A percentile compares a stretch with the other conserved stretches of the same genome.
Evolutionary conservation across 2,329 filamentous ascomycete species (phyloP).

Genomic region (Cryphonectria carpinicola): DNA sequence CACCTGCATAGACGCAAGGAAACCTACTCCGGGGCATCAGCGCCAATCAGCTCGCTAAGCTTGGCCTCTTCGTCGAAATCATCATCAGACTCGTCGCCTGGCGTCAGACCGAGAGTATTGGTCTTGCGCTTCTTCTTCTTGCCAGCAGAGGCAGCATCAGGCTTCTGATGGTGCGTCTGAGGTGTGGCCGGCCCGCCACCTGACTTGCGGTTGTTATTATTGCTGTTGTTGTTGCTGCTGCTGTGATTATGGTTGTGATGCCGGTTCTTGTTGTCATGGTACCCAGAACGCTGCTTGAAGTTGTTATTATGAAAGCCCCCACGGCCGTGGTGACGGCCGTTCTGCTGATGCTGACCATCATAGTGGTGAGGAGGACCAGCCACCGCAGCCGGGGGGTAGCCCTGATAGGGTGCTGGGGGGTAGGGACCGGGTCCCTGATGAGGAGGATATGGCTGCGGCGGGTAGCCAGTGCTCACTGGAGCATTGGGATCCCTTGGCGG

Average conservation of each 20-base stretch:
- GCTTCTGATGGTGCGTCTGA: conserved; percentile 49
- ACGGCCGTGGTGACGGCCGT: conserved; percentile 43
- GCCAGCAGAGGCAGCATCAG: conserved; percentile 53
- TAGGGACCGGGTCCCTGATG: conserved; percentile 34
- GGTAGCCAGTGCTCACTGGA: conserved; percentile 50
- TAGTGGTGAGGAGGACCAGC: conserved; percentile 34
- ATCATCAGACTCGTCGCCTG: conserved; percentile 67
- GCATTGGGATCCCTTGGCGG: conserved; percentile 46
- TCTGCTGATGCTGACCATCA: conserved; percentile 41
- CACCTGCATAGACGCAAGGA: conserved; percentile 18
- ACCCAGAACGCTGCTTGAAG: conserved; percentile 41
- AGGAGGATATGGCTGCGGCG: conserved; percentile 39
- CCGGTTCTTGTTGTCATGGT: conserved; percentile 45
- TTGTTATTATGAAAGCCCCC: conserved; percentile 42
- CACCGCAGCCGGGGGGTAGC: conserved; percentile 44
- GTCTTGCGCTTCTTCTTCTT: conserved; percentile 75
- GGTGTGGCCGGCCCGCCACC: conserved; percentile 35
- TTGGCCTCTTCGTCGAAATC: conserved; percentile 72
- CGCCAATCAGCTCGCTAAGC: conserved; percentile 57
- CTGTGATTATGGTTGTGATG: conserved; percentile 34
- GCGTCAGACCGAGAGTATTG: conserved; percentile 73
- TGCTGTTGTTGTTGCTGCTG: conserved; percentile 31
- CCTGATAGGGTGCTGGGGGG: conserved; percentile 41
- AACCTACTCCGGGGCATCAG: conserved; percentile 60
- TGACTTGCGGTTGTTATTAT: conserved; percentile 38